Conservation (phyloP, 169 alveolate genomes). For the Cardiosporidium cionae region DNA sequence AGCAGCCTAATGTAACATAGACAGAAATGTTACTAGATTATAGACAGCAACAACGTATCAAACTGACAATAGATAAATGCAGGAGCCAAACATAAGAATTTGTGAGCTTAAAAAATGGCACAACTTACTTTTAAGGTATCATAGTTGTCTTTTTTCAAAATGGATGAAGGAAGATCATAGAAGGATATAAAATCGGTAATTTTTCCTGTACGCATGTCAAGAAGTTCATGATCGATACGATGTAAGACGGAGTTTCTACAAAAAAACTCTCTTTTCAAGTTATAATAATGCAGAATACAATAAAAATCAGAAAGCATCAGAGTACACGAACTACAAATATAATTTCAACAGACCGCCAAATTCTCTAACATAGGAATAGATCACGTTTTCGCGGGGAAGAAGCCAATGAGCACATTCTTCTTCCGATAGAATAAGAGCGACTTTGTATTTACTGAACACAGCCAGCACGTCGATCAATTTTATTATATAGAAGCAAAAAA, state of each 20-base stretch:
- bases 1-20: constrained; percentile 60
- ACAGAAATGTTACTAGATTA: not conserved
- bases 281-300: too few species aligned
- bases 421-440: constrained; percentile 64
- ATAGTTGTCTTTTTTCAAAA: constrained; percentile 71
- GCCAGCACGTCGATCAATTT: not conserved
- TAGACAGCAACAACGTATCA: not conserved
- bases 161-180: constrained; percentile 82
- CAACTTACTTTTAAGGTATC: constrained; percentile 21
- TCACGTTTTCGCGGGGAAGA: constrained; percentile 74
- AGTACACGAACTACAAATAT: too few species aligned
- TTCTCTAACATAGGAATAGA: constrained; percentile 85
- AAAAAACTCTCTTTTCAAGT: too few species aligned
- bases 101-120: not conserved
- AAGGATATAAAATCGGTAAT: constrained; percentile 86
- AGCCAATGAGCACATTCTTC: constrained; percentile 85
- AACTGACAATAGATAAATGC: not conserved
- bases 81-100: not conserved
- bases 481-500: not conserved
- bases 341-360: too few species aligned
- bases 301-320: too few species aligned
- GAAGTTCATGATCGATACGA: too few species aligned
- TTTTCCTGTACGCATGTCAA: too few species aligned
- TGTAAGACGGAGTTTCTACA: too few species aligned
- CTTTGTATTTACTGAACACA: constrained; percentile 47